These are phyloP conservation scores for Solanum dulcamara DNA, from an alignment of 257 asterid genomes.

Conservation along the genomic window DNA sequence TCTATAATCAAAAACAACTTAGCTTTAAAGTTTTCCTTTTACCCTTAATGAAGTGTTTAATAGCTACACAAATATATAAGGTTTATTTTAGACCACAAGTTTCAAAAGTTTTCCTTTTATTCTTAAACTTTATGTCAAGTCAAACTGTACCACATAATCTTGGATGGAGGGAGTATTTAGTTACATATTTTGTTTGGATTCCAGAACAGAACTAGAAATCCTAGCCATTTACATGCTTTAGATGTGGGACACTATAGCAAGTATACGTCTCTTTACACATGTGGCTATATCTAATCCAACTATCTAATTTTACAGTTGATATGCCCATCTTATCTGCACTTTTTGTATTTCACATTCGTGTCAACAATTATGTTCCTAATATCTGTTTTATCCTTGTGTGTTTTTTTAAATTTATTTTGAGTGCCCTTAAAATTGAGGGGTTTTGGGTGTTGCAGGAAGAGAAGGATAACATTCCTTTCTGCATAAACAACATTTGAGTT, in stretches of 20 bases:
- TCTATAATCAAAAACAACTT: neutral
- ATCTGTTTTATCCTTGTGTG: neutral
- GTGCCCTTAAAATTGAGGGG: neutral
- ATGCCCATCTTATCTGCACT: neutral
- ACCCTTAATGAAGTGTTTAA: neutral
- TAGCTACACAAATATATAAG: neutral
- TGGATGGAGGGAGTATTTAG: neutral
- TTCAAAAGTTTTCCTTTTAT: neutral
- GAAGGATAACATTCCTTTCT: neutral
- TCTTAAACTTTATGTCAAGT: neutral
- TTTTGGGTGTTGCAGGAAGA: neutral
- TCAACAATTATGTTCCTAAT: neutral
- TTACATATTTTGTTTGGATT: neutral
- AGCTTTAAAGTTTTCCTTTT: neutral
- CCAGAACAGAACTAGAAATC: neutral
- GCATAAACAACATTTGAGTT: neutral
- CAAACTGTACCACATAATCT: neutral
- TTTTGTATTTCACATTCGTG: neutral
- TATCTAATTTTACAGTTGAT: neutral
- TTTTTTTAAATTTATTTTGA: neutral
- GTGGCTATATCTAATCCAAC: neutral
- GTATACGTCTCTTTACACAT: neutral
- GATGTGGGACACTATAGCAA: neutral
- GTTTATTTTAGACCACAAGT: neutral
- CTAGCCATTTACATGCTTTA: neutral